Percentiles rank a stretch among this genome's conserved stretches.
Conservation (phyloP, 441 rosid genomes). For the Syzygium malaccense region DNA sequence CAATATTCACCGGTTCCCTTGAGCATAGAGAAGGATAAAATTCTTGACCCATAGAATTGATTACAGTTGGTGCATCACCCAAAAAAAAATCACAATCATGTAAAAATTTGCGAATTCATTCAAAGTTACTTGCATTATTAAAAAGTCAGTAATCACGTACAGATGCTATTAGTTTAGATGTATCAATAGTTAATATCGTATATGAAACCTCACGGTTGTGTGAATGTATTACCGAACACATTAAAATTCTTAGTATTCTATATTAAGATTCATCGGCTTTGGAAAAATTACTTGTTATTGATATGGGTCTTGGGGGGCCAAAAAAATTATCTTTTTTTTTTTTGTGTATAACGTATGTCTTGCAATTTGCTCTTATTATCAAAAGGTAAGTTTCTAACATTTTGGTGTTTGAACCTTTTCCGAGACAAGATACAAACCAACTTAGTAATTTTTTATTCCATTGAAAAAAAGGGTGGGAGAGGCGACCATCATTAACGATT, state of each 20-base stretch:
- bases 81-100: neutral
- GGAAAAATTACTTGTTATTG: neutral
- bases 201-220: neutral
- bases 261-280: neutral
- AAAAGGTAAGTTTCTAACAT: neutral
- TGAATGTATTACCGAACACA: neutral
- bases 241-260: neutral
- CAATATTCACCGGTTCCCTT: neutral
- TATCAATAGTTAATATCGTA: neutral
- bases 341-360: accelerated
- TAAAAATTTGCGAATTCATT: neutral
- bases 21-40: neutral
- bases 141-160: neutral
- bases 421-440: neutral
- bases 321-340: neutral
- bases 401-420: neutral
- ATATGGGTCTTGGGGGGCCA: too few species aligned
- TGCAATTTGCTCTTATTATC: neutral
- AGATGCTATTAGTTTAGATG: neutral
- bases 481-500: neutral
- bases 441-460: neutral
- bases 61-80: neutral
- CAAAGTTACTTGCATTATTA: neutral
- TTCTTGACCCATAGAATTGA: neutral
- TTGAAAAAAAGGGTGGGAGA: neutral